These are phyloP conservation scores for Lipomyces mesembrius DNA, from an alignment of 805 yeast genomes.

Conservation along the genomic window DNA sequence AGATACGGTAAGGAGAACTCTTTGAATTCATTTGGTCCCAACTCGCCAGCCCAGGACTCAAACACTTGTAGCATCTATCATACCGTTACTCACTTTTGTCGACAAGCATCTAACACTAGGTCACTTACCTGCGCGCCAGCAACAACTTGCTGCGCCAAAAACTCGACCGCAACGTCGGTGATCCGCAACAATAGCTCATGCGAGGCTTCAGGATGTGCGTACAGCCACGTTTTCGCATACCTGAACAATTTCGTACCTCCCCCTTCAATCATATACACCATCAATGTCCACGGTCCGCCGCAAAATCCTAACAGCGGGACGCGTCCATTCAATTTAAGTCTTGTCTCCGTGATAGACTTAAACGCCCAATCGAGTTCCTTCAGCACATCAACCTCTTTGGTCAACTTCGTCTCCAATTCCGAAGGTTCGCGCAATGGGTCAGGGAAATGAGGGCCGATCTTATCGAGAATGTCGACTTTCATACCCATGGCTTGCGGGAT, in stretches of 20 bases:
- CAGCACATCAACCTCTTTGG: slow-evolving; percentile 68
- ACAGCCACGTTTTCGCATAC: slow-evolving; percentile 91
- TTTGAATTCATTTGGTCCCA: slow-evolving; percentile 85
- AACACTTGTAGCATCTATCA: slow-evolving; percentile 81
- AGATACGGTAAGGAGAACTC: slow-evolving; percentile 90
- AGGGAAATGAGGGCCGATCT: slow-evolving; percentile 91
- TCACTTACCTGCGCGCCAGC: slow-evolving; percentile 88
- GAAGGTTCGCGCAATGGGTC: slow-evolving; percentile 78
- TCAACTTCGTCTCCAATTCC: slow-evolving; percentile 58
- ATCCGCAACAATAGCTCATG: slow-evolving; percentile 73
- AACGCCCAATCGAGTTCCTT: slow-evolving; percentile 92
- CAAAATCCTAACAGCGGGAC: slow-evolving; percentile 94
- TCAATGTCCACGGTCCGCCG: slow-evolving; percentile 97
- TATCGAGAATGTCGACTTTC: slow-evolving; percentile 90
- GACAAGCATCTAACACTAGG: background rate
- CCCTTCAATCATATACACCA: slow-evolving; percentile 97
- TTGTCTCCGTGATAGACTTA: slow-evolving; percentile 88
- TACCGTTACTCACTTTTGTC: background rate
- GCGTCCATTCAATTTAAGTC: slow-evolving; percentile 81
- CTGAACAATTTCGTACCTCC: slow-evolving; percentile 85
- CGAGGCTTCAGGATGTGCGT: slow-evolving; percentile 72
- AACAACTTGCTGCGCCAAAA: slow-evolving; percentile 88
- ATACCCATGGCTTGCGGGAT: slow-evolving; percentile 99
- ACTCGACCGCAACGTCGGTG: slow-evolving; percentile 88
- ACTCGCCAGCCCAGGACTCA: slow-evolving; percentile 98